phyloP scores from a whole-genome alignment of 164 flowering plant species.

The grape (Vitis vinifera) region ASM3070453v1 NC_081815.1:1984501-1985000 shows the following conservation, averaged over 20 bases:
- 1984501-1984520: no score
- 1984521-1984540: not conserved
- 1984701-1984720: slow-evolving; percentile 60
- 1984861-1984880: not conserved
- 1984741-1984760: slow-evolving; percentile 63
- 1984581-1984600: not conserved
- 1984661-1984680: slow-evolving; percentile 58
- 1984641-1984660: slow-evolving; percentile 47
- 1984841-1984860: not conserved
- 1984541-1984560: not conserved
- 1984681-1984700: slow-evolving; percentile 59
- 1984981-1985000: slow-evolving; percentile 62
- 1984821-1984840: not conserved
- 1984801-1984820: slow-evolving; percentile 75
- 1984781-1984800: slow-evolving; percentile 79
- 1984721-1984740: slow-evolving; percentile 63
- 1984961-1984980: slow-evolving; percentile 50
- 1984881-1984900: slow-evolving; percentile 52
- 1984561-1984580: not conserved
- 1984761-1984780: slow-evolving; percentile 73
- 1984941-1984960: slow-evolving; percentile 51
- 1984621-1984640: slow-evolving; percentile 70
- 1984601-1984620: slow-evolving; percentile 68
- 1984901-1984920: slow-evolving; percentile 56
- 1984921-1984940: slow-evolving; percentile 51